Conservation (phyloP, 129 eudicot species). For the Pulicaria dysenterica region DNA sequence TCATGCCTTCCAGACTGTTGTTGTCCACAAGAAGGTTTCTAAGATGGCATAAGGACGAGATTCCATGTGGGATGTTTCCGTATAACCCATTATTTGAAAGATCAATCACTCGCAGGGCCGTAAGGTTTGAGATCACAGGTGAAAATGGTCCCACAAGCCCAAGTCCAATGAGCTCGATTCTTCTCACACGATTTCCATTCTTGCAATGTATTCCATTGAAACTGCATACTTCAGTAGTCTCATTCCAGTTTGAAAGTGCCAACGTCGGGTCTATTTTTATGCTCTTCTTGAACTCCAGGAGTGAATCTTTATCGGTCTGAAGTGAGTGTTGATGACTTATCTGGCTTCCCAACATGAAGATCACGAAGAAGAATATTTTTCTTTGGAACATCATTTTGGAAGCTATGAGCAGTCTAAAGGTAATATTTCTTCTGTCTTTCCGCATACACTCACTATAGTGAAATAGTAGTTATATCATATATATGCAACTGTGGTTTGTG, state of each 20-base stretch:
- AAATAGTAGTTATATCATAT: conserved; percentile 23
- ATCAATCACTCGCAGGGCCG: conserved; percentile 36
- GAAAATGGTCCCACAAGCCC: conserved; percentile 48
- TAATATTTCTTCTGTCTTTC: conserved; percentile 8
- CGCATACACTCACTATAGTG: conserved; percentile 14
- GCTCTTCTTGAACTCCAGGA: conserved; percentile 52
- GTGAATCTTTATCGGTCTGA: conserved; percentile 46
- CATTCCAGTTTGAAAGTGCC: conserved; percentile 60
- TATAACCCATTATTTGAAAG: conserved; percentile 36
- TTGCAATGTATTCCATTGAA: conserved; percentile 52
- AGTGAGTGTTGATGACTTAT: conserved; percentile 28
- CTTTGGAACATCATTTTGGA: conserved; percentile 35
- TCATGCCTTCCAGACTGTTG: conserved; percentile 43
- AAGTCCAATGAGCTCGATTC: conserved; percentile 28
- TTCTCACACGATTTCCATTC: conserved; percentile 39
- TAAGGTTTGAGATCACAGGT: conserved; percentile 50
- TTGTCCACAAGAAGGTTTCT: conserved; percentile 37
- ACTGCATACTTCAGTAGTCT: conserved; percentile 50
- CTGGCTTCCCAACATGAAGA: conserved; percentile 16
- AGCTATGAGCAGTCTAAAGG: not conserved
- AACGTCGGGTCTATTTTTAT: conserved; percentile 45
- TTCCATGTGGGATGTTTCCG: conserved; percentile 49
- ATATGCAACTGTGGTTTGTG: not conserved
- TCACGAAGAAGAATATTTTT: conserved; percentile 22
- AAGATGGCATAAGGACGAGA: conserved; percentile 46